Evolutionary conservation across 495 filamentous ascomycete species (phyloP), one percentile per base, ranked within the genome.

Genomic region (Haplographium delicatum): DNA sequence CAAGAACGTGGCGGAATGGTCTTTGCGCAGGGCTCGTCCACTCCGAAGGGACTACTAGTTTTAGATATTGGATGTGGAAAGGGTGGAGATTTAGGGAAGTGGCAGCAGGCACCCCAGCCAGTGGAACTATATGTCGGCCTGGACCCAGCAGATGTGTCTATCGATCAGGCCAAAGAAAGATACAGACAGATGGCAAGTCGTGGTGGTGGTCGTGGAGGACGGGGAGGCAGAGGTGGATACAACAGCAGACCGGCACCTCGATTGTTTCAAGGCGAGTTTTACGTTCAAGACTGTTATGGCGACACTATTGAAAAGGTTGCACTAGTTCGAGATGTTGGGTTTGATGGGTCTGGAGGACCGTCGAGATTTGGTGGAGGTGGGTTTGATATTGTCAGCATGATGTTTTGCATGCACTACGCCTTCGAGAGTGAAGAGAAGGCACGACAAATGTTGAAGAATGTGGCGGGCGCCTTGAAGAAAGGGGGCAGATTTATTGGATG

Each of bases 341-440:
- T 95, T 52, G 88, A 95, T 57, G 59, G 71, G 64, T 69, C 73
- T 50, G 59, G 74, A 74, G 79, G 77, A 47, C 40, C 61, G 11
- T 65, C 61, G 41, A 59, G 60, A 47, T 53, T 46, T 50, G 65
- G 81, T 10, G 81, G 81, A 1, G 84, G 88, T 31, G 90, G 91
- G 6, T 98, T 96, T 56, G 94, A 98, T 64, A 85, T 97, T 10
- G 91, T 98, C 40, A 86, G 85, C 48, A 95, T 94, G 78, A 98
- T 98, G 93, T 98, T 98, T 60, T 91, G 89, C 62, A 95, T 98
- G 82, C 93, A 98, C 69, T 98, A 98, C 62, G 91, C 94, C 0
- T 98, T 96, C 58, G 94, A 98, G 67, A 88, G 73, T 51, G 88
- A 97, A 65, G 76, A 75, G 5, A 94, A 95, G 64, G 84, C 91